These are phyloP conservation scores for Coleophoma eucalyptorum DNA, from an alignment of 2,329 filamentous ascomycete genomes.

Conservation along the genomic window DNA sequence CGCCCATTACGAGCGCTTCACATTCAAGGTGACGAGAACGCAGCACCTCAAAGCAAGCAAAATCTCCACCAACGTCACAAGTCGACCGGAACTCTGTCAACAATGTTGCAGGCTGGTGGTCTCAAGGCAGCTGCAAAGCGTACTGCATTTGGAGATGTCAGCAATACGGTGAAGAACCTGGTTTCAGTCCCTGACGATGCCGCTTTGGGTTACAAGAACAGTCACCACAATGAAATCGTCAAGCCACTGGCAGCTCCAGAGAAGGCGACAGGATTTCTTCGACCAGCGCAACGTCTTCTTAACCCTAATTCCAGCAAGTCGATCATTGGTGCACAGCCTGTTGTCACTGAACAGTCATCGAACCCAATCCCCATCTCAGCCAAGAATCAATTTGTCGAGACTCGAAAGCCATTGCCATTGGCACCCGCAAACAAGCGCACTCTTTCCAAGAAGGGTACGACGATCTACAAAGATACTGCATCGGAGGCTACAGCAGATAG, in stretches of 20 bases:
- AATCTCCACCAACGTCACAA: conserved; percentile 78
- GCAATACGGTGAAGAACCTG: conserved; percentile 52
- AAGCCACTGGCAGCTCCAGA: conserved; percentile 25
- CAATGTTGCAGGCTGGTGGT: conserved; percentile 45
- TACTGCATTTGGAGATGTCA: conserved; percentile 77
- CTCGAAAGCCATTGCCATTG: conserved; percentile 18
- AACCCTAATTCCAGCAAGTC: conserved; percentile 16
- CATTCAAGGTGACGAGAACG: conserved; percentile 68
- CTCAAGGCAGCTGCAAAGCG: conserved; percentile 69
- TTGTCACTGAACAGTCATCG: conserved; percentile 1
- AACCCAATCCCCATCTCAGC: conserved; percentile 13
- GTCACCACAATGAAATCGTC: conserved; percentile 11
- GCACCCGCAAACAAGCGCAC: conserved; percentile 40
- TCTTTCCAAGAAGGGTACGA: conserved; percentile 46
- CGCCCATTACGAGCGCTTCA: conserved; percentile 56
- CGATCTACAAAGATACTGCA: conserved; percentile 49
- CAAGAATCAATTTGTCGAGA: conserved; percentile 26
- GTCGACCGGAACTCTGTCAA: conserved; percentile 62
- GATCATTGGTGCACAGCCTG: conserved; percentile 2
- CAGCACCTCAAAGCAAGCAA: conserved; percentile 47
- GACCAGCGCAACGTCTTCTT: conserved; percentile 60
- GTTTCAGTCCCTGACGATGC: conserved; percentile 51
- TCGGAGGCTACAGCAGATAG: conserved; percentile 18
- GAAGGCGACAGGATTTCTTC: conserved; percentile 42
- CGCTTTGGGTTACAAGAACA: conserved; percentile 41